A percentile compares a stretch with the other conserved stretches of the same genome.
phyloP scores from a whole-genome alignment of 1,284 basidiomycete genomes.

The Rhodotorula mucilaginosa region DNA sequence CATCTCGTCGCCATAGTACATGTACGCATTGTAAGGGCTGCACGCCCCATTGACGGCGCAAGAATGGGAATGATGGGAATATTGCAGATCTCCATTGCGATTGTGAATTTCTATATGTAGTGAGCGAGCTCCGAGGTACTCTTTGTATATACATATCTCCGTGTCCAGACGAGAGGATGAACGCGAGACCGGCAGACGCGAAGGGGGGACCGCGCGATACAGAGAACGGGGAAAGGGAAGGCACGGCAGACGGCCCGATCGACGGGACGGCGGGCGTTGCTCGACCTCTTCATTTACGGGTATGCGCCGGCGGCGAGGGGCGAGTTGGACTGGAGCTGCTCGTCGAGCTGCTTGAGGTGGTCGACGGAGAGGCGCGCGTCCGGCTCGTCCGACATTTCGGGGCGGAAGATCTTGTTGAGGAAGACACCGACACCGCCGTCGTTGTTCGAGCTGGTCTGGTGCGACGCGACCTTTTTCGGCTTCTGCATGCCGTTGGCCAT shows the following conservation, averaged over 20 bases:
- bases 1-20: not conserved
- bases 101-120: not conserved
- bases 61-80: too few relatives aligned
- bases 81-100: too few relatives aligned
- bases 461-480: slow-evolving; percentile 33
- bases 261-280: too few relatives aligned
- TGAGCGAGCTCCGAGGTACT: not conserved
- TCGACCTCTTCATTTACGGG: slow-evolving; percentile 6
- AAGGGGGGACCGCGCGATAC: not conserved
- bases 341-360: slow-evolving; percentile 35
- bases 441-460: slow-evolving; percentile 25
- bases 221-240: not conserved
- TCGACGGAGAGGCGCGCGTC: slow-evolving; percentile 27
- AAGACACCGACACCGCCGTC: slow-evolving; percentile 37
- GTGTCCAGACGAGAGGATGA: not conserved
- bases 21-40: not conserved
- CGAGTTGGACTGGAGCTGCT: slow-evolving; percentile 10
- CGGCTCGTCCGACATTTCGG: slow-evolving; percentile 14
- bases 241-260: not conserved
- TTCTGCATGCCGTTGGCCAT: slow-evolving; percentile 42
- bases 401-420: slow-evolving; percentile 39
- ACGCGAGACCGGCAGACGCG: not conserved
- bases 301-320: slow-evolving; percentile 33
- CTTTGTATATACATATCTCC: not conserved
- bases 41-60: too few relatives aligned